Percentiles rank a stretch among this genome's conserved stretches.
These are phyloP conservation scores for Cyclospora cayetanensis DNA, from an alignment of 169 alveolate species.

Conservation along the genomic window DNA sequence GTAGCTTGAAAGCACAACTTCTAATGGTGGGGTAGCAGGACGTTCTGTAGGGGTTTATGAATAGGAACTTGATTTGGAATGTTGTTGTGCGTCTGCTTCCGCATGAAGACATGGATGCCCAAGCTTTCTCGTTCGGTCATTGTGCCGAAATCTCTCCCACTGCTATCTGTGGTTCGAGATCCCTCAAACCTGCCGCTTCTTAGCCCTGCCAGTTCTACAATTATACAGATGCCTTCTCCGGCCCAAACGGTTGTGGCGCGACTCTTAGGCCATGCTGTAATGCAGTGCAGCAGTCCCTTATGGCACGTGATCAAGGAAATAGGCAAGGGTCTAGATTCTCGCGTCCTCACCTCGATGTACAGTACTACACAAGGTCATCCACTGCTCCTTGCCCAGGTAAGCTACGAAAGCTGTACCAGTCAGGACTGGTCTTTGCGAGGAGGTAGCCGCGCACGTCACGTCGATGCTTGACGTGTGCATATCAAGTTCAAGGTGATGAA, in stretches of 20 bases:
- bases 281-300: constrained; percentile 65
- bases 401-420: no score
- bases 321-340: constrained; percentile 40
- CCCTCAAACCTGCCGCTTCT: constrained; percentile 46
- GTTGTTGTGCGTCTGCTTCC: not conserved
- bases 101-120: constrained; percentile 63
- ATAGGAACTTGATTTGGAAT: not conserved
- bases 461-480: constrained; percentile 1
- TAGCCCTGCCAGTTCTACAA: not conserved
- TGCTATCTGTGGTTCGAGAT: constrained; percentile 38
- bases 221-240: constrained; percentile 61
- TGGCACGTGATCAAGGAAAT: constrained; percentile 59
- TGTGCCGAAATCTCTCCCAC: constrained; percentile 61
- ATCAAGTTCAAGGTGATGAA: not conserved
- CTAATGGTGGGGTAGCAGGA: not conserved
- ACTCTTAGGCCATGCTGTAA: constrained; percentile 51
- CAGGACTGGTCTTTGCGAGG: no score
- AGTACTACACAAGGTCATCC: constrained; percentile 70
- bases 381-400: constrained; percentile 37
- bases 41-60: not conserved
- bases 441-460: no score
- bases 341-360: constrained; percentile 50
- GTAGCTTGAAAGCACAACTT: not conserved
- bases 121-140: constrained; percentile 53
- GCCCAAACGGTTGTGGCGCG: constrained; percentile 57